Base-by-base conservation (phyloP, 768 basidiomycete species). In the Mrakia frigida region DNA sequence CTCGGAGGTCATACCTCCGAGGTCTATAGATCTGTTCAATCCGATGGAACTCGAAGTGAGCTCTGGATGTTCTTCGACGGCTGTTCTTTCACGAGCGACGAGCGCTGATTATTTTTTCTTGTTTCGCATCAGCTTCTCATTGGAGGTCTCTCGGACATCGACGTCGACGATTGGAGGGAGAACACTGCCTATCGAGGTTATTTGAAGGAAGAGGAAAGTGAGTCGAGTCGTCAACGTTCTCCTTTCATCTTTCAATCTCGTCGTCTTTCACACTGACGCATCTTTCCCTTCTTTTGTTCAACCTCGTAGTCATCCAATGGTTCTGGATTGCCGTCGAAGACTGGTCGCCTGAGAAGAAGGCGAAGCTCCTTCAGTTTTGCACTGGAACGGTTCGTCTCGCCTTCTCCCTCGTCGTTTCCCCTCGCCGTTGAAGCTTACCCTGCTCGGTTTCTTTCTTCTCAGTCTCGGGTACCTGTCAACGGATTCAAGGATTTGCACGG, bases 91-190 rank as follows among this genome's bases (percentile, higher is more conserved):
- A 65, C 65, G 18, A 9, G 7, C 28, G 18, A 25, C 28, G 35
- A 33, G 13, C 1, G 14, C 37, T 33, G 25, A 23, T n/a, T 1
- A 6, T 6, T 41, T 21, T 23, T 33, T 6, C 7, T 41, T 50
- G 6, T 35, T 9, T 16, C 67, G 35, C 43, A 11, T 9, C 75
- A 84, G 85, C 85, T 98, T 72, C 87, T 99, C 74, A 98, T 99
- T 79, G 97, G 97, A 81, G 97, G 97, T 80, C 98, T 98, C 93
- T 96, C 95, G 61, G 97, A 99, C 85, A 98, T 98, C 80, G 96
- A 99, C 82, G 94, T 98, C 88, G 94, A 98, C 79, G 96, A 97
- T 83, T 98, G 97, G 97, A 93, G 91, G 82, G 98, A 98, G 86
- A 97, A 94, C 85, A 99, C 97, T 50, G 97, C 98, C 83, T 98